Conservation (phyloP, 2,329 filamentous ascomycete genomes). For the Talaromyces piceae region DNA sequence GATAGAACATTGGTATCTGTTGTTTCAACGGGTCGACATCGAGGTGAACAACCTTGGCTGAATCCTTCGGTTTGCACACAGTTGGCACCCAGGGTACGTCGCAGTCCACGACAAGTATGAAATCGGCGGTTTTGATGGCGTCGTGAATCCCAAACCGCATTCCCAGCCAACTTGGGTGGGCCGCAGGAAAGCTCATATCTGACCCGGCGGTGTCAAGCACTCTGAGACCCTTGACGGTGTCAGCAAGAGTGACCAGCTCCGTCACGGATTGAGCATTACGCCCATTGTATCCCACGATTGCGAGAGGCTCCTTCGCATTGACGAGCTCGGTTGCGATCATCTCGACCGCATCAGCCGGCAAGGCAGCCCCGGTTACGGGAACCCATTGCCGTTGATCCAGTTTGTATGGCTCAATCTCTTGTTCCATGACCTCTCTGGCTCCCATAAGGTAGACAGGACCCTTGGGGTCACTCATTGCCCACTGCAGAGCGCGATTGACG, state of each 20-base stretch:
- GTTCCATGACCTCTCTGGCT: slow-evolving; percentile 75
- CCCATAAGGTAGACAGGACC: slow-evolving; percentile 75
- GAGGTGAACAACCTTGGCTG: slow-evolving; percentile 56
- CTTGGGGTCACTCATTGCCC: slow-evolving; percentile 67
- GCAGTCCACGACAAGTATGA: slow-evolving; percentile 78
- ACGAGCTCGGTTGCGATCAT: slow-evolving; percentile 39
- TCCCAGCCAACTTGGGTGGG: slow-evolving; percentile 55
- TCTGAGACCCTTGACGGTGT: slow-evolving; percentile 41
- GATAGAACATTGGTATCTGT: slow-evolving; percentile 67
- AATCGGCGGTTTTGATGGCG: slow-evolving; percentile 66
- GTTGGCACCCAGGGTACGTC: slow-evolving; percentile 94
- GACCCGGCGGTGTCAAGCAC: slow-evolving; percentile 48
- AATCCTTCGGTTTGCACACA: slow-evolving; percentile 51
- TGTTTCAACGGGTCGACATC: slow-evolving; percentile 63
- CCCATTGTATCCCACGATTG: slow-evolving; percentile 46
- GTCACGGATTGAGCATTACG: slow-evolving; percentile 37
- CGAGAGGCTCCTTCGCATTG: slow-evolving; percentile 41
- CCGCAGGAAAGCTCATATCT: slow-evolving; percentile 45
- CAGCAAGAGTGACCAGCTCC: slow-evolving; percentile 40
- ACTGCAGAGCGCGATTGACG: slow-evolving; percentile 76
- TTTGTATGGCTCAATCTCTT: slow-evolving; percentile 67
- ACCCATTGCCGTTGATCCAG: slow-evolving; percentile 65
- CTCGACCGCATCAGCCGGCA: slow-evolving; percentile 43
- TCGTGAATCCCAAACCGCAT: slow-evolving; percentile 68
- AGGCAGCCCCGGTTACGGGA: slow-evolving; percentile 59